Base-by-base conservation (phyloP, 1,139 yeast species). In the Taiozyma sp. region DNA sequence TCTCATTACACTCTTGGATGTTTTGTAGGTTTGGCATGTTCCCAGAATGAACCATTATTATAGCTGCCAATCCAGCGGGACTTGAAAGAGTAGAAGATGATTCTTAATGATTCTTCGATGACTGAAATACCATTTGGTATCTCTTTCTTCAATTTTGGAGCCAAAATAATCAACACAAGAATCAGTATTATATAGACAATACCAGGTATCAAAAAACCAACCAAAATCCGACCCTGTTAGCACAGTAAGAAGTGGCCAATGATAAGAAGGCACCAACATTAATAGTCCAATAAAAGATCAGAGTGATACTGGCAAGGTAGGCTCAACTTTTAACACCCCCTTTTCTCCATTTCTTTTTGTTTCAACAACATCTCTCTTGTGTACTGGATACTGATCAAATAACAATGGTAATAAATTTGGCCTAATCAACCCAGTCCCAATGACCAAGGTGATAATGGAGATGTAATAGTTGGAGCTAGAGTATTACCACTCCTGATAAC, bases 351-450 rank as follows among this genome's bases (percentile, higher is more conserved):
- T 64, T 56, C 81, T 79, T 49, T 78, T 70, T 3, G 77, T 79
- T 63, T 75, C 78, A 48, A 88, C 81, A 52, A 77, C 80, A 52
- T 82, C 85, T 56, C 76, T 74, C 43, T 79, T 71, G 61, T 78
- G 76, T 45, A 19, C 19, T 19, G 77, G 73, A 62, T 76, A 76
- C 71, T 88, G 95, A 64, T 87, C 95, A 50, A 89, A 90, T 66
- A 88, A 79, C 64, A 86, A 74, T 35, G 95, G 95, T 30, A 88
- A 76, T 45, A 87, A 83, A 61, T 87, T 86, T 41, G 93, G 76
- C 68, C 88, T 88, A 67, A 88, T 87, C 65, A 90, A 84, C 63
- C 95, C 95, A 40, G 95, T 84, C 51, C 89, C 95, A 44, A 85
- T 60, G 62, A 95, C 93, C 63, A 87, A 80, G 50, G 83, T 67